Conservation (phyloP, 106 monocot species). For the Acorus gramineus region DNA sequence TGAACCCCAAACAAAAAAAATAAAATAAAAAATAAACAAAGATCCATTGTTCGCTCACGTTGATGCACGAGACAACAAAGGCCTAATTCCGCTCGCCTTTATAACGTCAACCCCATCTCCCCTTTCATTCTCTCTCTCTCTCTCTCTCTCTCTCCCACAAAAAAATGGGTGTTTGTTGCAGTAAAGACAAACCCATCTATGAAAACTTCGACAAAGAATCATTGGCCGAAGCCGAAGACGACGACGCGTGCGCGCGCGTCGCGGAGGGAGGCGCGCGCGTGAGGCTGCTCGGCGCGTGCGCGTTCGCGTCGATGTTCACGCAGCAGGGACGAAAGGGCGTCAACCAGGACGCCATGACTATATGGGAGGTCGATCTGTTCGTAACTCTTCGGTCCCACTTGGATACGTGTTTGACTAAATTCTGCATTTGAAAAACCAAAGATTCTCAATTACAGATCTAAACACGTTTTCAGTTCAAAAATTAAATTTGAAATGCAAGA, state of each 20-base stretch:
- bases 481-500: too few species aligned
- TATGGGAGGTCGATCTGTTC: conserved; percentile 33
- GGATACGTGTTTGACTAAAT: too few species aligned
- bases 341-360: conserved; percentile 58
- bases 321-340: conserved; percentile 55
- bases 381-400: too few species aligned
- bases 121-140: background rate
- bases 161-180: conserved; percentile 38
- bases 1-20: too few species aligned
- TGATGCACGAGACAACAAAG: too few species aligned
- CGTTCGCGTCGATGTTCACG: conserved; percentile 34
- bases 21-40: too few species aligned
- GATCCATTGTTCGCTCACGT: too few species aligned
- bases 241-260: background rate
- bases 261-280: conserved; percentile 16
- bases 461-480: background rate
- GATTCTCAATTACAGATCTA: background rate
- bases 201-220: background rate
- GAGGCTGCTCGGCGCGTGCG: conserved; percentile 23
- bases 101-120: background rate
- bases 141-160: background rate
- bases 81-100: too few species aligned
- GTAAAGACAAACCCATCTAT: conserved; percentile 3
- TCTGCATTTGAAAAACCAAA: too few species aligned
- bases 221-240: background rate